Conservation (phyloP, 371 early-diverging fungal genomes). For the Mucor plumbeus region DNA sequence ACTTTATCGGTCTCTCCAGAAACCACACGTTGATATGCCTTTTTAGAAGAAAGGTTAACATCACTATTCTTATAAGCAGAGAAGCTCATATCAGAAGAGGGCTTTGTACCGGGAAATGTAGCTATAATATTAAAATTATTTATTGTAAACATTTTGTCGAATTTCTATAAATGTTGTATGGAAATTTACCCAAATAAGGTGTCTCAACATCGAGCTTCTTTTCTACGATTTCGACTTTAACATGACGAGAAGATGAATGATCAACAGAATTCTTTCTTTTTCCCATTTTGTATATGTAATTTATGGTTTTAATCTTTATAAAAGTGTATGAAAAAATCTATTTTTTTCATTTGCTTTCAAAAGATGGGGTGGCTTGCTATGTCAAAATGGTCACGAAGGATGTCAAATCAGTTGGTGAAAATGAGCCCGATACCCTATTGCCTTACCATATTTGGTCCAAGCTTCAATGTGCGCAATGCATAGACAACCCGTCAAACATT, state of each 20-base stretch:
- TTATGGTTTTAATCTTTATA: neutral
- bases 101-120: constrained; percentile 51
- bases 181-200: constrained; percentile 42
- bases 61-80: constrained; percentile 33
- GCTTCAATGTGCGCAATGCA: too few species aligned
- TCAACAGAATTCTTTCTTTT: constrained; percentile 32
- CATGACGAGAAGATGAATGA: constrained; percentile 21
- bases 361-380: constrained; percentile 14
- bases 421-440: too few species aligned
- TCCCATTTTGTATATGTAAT: constrained; percentile 19
- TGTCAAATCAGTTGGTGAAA: neutral
- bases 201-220: constrained; percentile 27
- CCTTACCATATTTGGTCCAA: too few species aligned
- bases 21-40: constrained; percentile 47
- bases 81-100: constrained; percentile 38
- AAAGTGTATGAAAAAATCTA: constrained; percentile 2
- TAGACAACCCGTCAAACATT: too few species aligned
- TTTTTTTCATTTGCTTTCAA: constrained; percentile 8
- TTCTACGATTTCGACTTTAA: constrained; percentile 27
- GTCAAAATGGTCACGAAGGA: neutral
- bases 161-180: constrained; percentile 4
- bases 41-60: constrained; percentile 16
- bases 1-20: constrained; percentile 78
- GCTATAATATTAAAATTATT: constrained; percentile 23
- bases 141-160: neutral